phyloP scores from a whole-genome alignment of 352 stramenopile genomes.

The Phytophthora syringae region DNA sequence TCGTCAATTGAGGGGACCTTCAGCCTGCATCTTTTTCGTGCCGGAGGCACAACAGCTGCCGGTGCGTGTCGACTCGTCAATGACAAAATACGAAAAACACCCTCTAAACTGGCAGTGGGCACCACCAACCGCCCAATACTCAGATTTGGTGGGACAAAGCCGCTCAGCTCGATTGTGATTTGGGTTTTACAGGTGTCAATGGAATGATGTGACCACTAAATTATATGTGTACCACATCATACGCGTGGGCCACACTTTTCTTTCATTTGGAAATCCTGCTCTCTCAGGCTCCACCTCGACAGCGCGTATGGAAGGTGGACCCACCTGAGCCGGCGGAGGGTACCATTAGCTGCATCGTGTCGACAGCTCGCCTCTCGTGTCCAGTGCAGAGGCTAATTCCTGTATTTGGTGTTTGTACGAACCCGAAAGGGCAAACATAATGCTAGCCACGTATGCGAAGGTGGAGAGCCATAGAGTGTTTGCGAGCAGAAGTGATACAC shows the following conservation, averaged over 20 bases:
- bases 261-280: no score
- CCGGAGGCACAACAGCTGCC: slow-evolving; percentile 15
- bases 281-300: no score
- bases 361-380: background rate
- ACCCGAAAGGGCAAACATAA: background rate
- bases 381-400: background rate
- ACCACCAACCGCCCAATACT: no score
- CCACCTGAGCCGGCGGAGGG: background rate
- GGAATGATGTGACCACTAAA: background rate
- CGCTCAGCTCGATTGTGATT: no score
- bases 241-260: background rate
- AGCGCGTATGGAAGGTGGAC: background rate
- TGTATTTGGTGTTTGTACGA: background rate
- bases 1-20: slow-evolving; percentile 12
- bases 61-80: slow-evolving; percentile 1
- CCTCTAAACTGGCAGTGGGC: no score
- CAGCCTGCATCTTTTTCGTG: slow-evolving; percentile 25
- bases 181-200: background rate
- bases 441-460: background rate
- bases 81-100: no score
- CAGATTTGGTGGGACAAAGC: no score
- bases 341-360: background rate
- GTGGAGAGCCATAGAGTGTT: background rate
- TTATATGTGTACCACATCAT: background rate
- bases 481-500: no score